Percentiles rank a stretch among this genome's conserved stretches.
phyloP scores from a whole-genome alignment of 495 filamentous ascomycete species.

The Penicillium coprophilum region DNA sequence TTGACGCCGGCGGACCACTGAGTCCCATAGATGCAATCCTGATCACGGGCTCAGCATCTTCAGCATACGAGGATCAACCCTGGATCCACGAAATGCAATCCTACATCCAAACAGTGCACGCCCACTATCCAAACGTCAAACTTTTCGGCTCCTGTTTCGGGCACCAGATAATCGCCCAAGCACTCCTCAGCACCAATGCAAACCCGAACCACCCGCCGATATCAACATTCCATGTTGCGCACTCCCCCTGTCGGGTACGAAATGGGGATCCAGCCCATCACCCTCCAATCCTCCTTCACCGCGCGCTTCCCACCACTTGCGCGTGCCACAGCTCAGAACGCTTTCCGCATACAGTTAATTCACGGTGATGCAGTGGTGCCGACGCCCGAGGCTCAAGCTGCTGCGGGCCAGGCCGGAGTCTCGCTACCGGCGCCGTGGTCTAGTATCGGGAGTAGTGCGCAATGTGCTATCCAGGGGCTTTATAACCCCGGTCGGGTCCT shows the following conservation, averaged over 20 bases:
- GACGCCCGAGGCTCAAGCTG: constrained; percentile 14
- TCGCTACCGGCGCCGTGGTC: constrained; percentile 29
- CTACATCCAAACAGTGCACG: constrained; percentile 38
- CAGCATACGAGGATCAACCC: constrained; percentile 36
- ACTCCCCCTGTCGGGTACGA: constrained; percentile 34
- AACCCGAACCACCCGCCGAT: not conserved
- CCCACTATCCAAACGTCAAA: constrained; percentile 41
- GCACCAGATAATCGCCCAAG: constrained; percentile 48
- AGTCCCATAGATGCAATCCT: constrained; percentile 39
- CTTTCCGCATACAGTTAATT: constrained; percentile 34
- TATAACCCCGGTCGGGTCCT: constrained; percentile 38
- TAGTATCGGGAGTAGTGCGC: constrained; percentile 34
- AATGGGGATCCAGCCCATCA: constrained; percentile 41
- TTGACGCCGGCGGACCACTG: constrained; percentile 14
- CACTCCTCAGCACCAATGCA: constrained; percentile 23
- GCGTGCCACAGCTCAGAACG: constrained; percentile 6
- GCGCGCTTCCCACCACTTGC: constrained; percentile 28
- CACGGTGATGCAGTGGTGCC: constrained; percentile 38
- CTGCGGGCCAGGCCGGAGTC: constrained; percentile 3
- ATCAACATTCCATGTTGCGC: constrained; percentile 25
- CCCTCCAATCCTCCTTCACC: constrained; percentile 29
- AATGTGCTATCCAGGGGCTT: constrained; percentile 43
- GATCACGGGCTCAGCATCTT: constrained; percentile 40
- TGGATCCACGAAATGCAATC: constrained; percentile 36
- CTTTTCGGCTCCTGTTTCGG: constrained; percentile 53